Conservation (phyloP, 2,329 filamentous ascomycete species). For the Madurella fahalii region DNA sequence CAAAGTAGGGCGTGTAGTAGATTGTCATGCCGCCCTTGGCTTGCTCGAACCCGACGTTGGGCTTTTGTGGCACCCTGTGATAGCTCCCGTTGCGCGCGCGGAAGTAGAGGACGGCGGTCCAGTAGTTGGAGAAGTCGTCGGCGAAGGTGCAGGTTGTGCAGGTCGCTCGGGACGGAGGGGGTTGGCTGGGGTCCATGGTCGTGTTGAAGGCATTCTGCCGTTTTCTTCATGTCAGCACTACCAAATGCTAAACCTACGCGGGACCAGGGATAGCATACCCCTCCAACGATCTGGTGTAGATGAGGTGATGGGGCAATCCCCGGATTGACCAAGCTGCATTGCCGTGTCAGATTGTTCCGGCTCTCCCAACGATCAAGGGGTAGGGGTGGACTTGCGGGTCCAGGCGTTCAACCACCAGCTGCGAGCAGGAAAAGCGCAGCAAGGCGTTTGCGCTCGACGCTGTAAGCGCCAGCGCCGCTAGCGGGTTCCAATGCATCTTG, state of each 20-base stretch:
- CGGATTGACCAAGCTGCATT: conserved; percentile 16
- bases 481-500: conserved; percentile 6
- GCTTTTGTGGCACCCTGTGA: conserved; percentile 30
- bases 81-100: conserved; percentile 32
- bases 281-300: conserved; percentile 20
- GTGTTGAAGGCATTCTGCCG: conserved; percentile 36
- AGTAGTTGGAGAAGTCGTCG: conserved; percentile 33
- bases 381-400: conserved; percentile 13
- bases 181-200: conserved; percentile 32
- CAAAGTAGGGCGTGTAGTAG: conserved; percentile 31
- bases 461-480: conserved; percentile 11
- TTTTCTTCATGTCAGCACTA: not conserved
- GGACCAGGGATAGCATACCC: not conserved
- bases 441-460: conserved; percentile 12
- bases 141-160: conserved; percentile 32
- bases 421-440: conserved; percentile 22
- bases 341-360: not conserved
- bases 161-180: conserved; percentile 21
- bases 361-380: not conserved
- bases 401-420: conserved; percentile 21
- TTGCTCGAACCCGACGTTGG: conserved; percentile 31
- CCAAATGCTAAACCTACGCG: not conserved
- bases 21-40: conserved; percentile 33
- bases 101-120: conserved; percentile 30
- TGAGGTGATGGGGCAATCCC: conserved; percentile 17